phyloP scores from a whole-genome alignment of 2,329 filamentous ascomycete species.

The Amesomyces nigricolor region DNA sequence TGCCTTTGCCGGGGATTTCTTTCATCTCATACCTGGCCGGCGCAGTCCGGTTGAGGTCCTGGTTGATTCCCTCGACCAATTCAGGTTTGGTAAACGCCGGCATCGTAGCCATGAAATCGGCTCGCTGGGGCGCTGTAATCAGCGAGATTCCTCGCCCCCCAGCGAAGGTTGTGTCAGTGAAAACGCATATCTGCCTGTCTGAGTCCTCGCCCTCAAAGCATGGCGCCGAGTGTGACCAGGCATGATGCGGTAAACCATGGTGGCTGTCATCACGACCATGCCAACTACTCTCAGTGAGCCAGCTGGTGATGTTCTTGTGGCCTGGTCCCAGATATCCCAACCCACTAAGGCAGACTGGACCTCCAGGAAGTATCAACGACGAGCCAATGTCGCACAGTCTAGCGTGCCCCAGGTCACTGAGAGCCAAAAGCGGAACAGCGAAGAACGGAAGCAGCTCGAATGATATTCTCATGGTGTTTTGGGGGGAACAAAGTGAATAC shows the following conservation, averaged over 20 bases:
- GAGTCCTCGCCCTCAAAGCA: constrained; percentile 26
- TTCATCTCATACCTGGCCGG: constrained; percentile 32
- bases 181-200: constrained; percentile 32
- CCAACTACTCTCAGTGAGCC: not conserved
- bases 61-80: constrained; percentile 25
- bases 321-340: constrained; percentile 3
- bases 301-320: not conserved
- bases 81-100: constrained; percentile 29
- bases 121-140: constrained; percentile 33
- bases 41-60: constrained; percentile 25
- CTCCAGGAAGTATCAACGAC: constrained; percentile 1
- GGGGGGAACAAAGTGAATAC: no score
- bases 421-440: constrained; percentile 7
- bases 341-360: constrained; percentile 10
- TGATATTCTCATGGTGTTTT: constrained; percentile 11
- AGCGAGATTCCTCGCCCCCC: constrained; percentile 35
- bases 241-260: constrained; percentile 7
- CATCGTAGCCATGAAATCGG: constrained; percentile 26
- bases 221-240: constrained; percentile 27
- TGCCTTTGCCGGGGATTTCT: constrained; percentile 36
- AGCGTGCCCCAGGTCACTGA: constrained; percentile 7
- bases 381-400: constrained; percentile 6
- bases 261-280: constrained; percentile 11
- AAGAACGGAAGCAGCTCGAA: constrained; percentile 2
- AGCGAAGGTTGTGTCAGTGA: constrained; percentile 32